Percentiles rank a stretch among this genome's conserved stretches.
phyloP scores from a whole-genome alignment of 345 rosid species.

The Eucalyptus regnans region DNA sequence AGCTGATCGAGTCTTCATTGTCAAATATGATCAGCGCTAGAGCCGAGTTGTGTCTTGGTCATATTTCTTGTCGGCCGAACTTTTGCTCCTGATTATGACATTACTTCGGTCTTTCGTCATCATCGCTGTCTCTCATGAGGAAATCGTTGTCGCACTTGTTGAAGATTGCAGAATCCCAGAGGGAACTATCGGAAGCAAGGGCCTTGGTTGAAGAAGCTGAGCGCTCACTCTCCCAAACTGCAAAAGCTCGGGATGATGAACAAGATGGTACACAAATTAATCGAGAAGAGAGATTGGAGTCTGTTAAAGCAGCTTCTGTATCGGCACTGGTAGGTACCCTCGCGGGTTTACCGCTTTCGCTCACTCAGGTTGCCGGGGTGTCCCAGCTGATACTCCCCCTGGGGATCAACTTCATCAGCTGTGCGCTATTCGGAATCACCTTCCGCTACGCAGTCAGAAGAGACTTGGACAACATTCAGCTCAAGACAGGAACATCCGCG shows the following conservation, averaged over 20 bases:
- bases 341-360: constrained; percentile 48
- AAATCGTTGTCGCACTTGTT: not conserved
- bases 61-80: not conserved
- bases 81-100: not conserved
- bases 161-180: constrained; percentile 76
- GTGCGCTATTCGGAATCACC: constrained; percentile 81
- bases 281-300: constrained; percentile 73
- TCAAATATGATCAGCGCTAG: not conserved
- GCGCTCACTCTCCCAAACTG: constrained; percentile 22
- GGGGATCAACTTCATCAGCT: constrained; percentile 54
- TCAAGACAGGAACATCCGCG: constrained; percentile 63
- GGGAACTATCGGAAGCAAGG: constrained; percentile 61
- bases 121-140: not conserved
- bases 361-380: constrained; percentile 34
- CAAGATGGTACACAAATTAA: constrained; percentile 2
- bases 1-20: not conserved
- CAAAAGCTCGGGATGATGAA: not conserved
- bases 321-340: constrained; percentile 74
- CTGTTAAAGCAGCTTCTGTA: constrained; percentile 56
- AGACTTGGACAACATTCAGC: constrained; percentile 63
- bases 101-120: not conserved
- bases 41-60: not conserved
- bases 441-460: constrained; percentile 69
- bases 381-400: constrained; percentile 53
- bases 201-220: constrained; percentile 75